Evolutionary conservation across 2,329 filamentous ascomycete species (phyloP), one percentile per base, ranked within the genome.

Genomic region (Diaporthe ampelina): DNA sequence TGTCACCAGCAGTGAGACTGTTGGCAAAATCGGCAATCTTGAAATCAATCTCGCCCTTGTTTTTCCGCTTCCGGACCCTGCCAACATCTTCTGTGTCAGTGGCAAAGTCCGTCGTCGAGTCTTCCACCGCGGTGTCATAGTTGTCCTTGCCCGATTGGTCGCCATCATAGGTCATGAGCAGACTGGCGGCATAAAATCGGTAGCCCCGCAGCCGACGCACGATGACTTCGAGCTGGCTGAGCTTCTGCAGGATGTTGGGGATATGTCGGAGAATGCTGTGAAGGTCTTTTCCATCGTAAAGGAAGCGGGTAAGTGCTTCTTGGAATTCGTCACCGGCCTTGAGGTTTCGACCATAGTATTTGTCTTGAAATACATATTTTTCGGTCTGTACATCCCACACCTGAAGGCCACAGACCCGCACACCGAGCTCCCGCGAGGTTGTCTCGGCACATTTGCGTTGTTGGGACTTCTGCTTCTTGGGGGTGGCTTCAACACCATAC

Each of bases 21-120:
- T 99, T 99, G 77, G 97, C 97, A 85, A 99, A 99, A 83, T 99
- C 97, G 73, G 98, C 96, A 82, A 99, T 97, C 84, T 98, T 98
- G 85, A 99, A 92, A 82, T 98, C 94, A 80, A 97, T 95, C 77
- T 92, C 89, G 61, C 87, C 86, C 75, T 86, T 86, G 76, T 86
- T 90, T 80, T 81, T 88, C 79, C 83, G 86, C 81, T 77, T 85
- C 80, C 82, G 88, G 81, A 68, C 81, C 52, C 72, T 72, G 32
- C 32, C 74, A 3, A 58, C 73, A 70, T 91, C 89, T 78, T 91
- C 90, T 1, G 87, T 88, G 77, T 91, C 90, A 0, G 90, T 91
- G 4, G 87, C 86, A 40, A 86, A 86, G 77, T 91, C 90, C 0
- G 90, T 91, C 3, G 88, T 88, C 3, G 89, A 91, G 73, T 91